phyloP scores from a whole-genome alignment of 2,329 filamentous ascomycete genomes.

The Fusarium sp. region DNA sequence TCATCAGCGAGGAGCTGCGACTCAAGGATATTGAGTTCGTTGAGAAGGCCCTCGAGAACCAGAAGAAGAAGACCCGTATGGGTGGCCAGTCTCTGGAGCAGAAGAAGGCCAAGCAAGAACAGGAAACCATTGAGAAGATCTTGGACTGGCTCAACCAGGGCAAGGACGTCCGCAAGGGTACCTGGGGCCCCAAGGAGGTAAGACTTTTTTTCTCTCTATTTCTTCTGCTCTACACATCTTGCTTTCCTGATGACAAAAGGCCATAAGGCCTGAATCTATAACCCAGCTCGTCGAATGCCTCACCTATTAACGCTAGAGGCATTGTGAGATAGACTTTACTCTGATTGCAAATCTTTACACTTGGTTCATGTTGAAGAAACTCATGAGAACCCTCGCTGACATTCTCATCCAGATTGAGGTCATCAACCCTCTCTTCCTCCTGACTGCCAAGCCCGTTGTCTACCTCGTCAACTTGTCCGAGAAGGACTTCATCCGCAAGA shows the following conservation, averaged over 20 bases:
- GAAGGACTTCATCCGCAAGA: slow-evolving; percentile 96
- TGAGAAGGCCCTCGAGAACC: slow-evolving; percentile 90
- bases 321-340: slow-evolving; percentile 85
- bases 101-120: slow-evolving; percentile 96
- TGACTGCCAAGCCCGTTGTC: slow-evolving; percentile 96
- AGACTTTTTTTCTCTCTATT: slow-evolving; percentile 44
- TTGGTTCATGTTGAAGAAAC: not conserved
- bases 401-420: slow-evolving; percentile 77
- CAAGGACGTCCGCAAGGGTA: slow-evolving; percentile 91
- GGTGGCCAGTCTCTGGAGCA: slow-evolving; percentile 96
- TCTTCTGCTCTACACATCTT: slow-evolving; percentile 8
- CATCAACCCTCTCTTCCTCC: slow-evolving; percentile 94
- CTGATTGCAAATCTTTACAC: slow-evolving; percentile 60
- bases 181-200: slow-evolving; percentile 96
- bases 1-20: slow-evolving; percentile 95
- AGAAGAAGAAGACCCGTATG: slow-evolving; percentile 93
- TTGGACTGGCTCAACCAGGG: slow-evolving; percentile 83
- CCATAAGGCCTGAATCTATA: slow-evolving; percentile 87
- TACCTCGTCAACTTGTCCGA: slow-evolving; percentile 97
- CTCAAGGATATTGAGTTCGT: slow-evolving; percentile 99
- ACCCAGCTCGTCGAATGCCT: slow-evolving; percentile 99
- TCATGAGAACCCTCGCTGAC: slow-evolving; percentile 35
- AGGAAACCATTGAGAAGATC: slow-evolving; percentile 91
- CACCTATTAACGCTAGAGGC: slow-evolving; percentile 76
- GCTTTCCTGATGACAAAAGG: slow-evolving; percentile 96